Evolutionary conservation across 1,284 basidiomycete genomes (phyloP), one percentile per base, ranked within the genome.

Genomic region (Cutaneotrichosporon mucoides): DNA sequence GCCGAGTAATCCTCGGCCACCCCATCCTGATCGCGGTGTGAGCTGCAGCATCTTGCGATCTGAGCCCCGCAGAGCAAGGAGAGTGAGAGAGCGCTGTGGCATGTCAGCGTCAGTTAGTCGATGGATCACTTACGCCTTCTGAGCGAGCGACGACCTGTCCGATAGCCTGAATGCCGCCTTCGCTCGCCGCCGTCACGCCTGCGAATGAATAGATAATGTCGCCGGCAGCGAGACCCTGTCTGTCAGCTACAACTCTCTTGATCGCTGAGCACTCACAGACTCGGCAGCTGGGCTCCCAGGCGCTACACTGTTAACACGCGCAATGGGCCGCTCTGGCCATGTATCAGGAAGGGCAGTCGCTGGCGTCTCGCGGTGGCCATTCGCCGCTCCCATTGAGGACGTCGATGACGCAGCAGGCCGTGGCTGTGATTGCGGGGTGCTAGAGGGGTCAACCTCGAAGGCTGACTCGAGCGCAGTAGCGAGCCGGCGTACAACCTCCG

Each of bases 1-100:
- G n/a, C 91, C 91, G 35, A 94, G 79, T 71, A 88, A 80, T 11
- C 92, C 91, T 58, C 89, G 81, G 1, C 91, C 91, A 59, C 85
- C 85, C 86, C 86, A 88, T 6, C 82, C 84, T n/a, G 76, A 80
- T 56, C 82, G 73, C 4, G 87, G 86, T 8, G 79, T 83, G 24
- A 88, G 79, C 9, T 69, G 78, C 38, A 88, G 65, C 2, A 74
- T 72, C 6, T 82, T 54, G 38, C 70, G 69, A 53, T 77, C 71
- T 10, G 74, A 68, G 11, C 68, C 70, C 16, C 83, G 79, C 38
- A 78, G 66, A 1, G 83, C 76, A 12, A 80, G 71, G 11, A 86
- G 70, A 2, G 64, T 66, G 37, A 87, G 79, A 71, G 84, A 73
- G 63, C 59, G 80, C 84, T 61, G 75, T n/a, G 12, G 8, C 9